These are phyloP conservation scores for Leptomonas seymouri DNA, from an alignment of 208 protist species.

Conservation along the genomic window DNA sequence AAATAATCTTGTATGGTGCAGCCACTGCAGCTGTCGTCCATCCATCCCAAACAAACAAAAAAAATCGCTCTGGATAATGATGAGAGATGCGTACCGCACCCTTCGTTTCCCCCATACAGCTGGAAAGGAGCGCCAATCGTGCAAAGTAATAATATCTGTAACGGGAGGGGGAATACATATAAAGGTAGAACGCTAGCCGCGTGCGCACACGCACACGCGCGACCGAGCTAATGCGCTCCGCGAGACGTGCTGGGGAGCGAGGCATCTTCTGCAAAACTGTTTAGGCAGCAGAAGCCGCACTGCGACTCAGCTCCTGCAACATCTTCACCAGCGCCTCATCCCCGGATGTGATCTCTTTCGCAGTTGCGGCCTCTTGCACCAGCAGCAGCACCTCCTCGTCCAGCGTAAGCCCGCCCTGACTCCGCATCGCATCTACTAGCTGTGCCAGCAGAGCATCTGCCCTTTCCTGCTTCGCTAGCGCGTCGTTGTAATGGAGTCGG, in stretches of 20 bases:
- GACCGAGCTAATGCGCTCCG: too few relatives aligned
- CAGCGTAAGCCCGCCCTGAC: slow-evolving; percentile 28
- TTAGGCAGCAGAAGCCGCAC: not conserved
- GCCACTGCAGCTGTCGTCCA: too few relatives aligned
- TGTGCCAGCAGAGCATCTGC: slow-evolving; percentile 44
- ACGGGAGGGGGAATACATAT: not conserved
- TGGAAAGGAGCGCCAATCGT: too few relatives aligned
- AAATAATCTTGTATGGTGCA: too few relatives aligned
- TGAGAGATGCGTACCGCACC: too few relatives aligned
- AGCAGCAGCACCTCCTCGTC: slow-evolving; percentile 20
- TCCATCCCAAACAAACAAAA: too few relatives aligned
- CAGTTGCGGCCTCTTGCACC: slow-evolving; percentile 29
- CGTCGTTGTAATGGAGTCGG: slow-evolving; percentile 78
- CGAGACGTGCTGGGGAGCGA: not conserved
- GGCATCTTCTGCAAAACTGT: not conserved
- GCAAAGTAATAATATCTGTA: not conserved
- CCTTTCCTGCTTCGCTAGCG: slow-evolving; percentile 51
- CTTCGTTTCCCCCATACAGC: too few relatives aligned
- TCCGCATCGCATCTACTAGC: slow-evolving; percentile 32
- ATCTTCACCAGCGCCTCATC: slow-evolving; percentile 37
- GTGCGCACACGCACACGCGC: too few relatives aligned
- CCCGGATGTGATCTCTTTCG: slow-evolving; percentile 3
- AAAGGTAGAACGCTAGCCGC: too few relatives aligned
- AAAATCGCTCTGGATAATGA: too few relatives aligned
- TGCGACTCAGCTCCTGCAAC: slow-evolving; percentile 34